Base-by-base conservation (phyloP, 495 filamentous ascomycete genomes). In the Lasiosphaeriaceae sp. region DNA sequence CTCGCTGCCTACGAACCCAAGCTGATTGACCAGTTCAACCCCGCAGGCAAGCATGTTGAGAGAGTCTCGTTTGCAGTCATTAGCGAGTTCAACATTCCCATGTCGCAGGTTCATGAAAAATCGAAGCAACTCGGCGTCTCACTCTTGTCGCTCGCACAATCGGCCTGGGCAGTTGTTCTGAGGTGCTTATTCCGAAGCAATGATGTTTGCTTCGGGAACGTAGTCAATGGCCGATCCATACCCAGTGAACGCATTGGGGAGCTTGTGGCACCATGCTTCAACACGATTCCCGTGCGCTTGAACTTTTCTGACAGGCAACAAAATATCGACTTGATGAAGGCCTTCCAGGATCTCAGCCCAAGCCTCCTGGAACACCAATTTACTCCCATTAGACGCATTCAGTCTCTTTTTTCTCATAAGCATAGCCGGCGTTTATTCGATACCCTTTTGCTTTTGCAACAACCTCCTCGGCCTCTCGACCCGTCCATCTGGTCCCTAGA, bases 241-340 rank as follows among this genome's bases (percentile, higher is more conserved):
- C 70, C 85, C 2, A 64, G 90, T 19, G 77, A 86, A 21, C 77
- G 79, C 3, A 77, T 93, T 24, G 81, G 90, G 12, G 76, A 83
- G 5, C 83, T 96, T 9, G 81, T 96, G 20, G 86, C 88, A 1
- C 92, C 92, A 1, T 90, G 90, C 65, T 94, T 96, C 72, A 96
- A 93, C 57, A 96, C 92, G 0, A 75, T 96, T 20, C 90, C 92
- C 1, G 71, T 90, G n/a, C 80, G 91, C 19, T 67, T 87, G 51
- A 66, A 81, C 26, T 50, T 86, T n/a, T 64, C 71, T 51, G 11
- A 54, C 45, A 21, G 65, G 49, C 55, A 77, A 50, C 58, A 66
- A 16, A 84, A 84, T 52, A 48, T 72, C n/a, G 80, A 84, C 9
- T 59, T 88, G 16, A 72, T 77, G 56, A 76, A 74, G 29, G 64